These are phyloP conservation scores for Kwoniella sp. DNA, from an alignment of 768 basidiomycete genomes.

Conservation along the genomic window DNA sequence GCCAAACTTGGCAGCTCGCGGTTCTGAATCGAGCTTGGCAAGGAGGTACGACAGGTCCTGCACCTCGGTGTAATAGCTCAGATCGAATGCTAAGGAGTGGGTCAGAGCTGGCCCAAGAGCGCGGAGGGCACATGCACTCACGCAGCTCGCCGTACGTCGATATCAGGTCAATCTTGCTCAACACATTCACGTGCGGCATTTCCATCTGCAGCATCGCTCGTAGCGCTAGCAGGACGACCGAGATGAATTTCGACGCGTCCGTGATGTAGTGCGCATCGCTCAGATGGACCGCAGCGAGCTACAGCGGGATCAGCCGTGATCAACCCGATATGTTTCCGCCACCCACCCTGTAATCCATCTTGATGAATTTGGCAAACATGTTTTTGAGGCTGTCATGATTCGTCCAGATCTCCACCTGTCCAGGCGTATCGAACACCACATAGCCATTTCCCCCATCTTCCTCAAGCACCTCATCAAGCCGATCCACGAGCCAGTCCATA, in stretches of 20 bases:
- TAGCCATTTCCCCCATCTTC: conserved; percentile 64
- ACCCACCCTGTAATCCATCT: conserved; percentile 79
- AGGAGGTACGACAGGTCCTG: conserved; percentile 89
- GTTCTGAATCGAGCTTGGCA: conserved; percentile 59
- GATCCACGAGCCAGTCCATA: conserved; percentile 61
- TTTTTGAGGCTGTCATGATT: conserved; percentile 85
- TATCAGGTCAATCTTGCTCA: conserved; percentile 92
- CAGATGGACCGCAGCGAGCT: conserved; percentile 91
- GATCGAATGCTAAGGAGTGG: conserved; percentile 72
- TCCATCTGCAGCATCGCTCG: conserved; percentile 98
- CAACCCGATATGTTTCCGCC: background rate
- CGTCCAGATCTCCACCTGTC: conserved; percentile 95
- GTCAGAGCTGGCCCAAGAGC: background rate
- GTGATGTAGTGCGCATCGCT: conserved; percentile 98
- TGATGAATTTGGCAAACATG: conserved; percentile 67
- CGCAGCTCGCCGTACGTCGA: conserved; percentile 85
- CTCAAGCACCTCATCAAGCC: conserved; percentile 63
- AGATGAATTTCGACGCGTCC: conserved; percentile 90
- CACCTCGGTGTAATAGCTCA: conserved; percentile 96
- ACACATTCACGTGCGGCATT: conserved; percentile 94
- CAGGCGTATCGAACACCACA: conserved; percentile 90
- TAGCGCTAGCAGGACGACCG: conserved; percentile 82
- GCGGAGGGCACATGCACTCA: conserved; percentile 49
- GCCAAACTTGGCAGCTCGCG: conserved; percentile 64
- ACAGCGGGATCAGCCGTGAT: background rate